Base-by-base conservation (phyloP, 2,329 filamentous ascomycete genomes). In the Paracorniculantispora psalliotae region DNA sequence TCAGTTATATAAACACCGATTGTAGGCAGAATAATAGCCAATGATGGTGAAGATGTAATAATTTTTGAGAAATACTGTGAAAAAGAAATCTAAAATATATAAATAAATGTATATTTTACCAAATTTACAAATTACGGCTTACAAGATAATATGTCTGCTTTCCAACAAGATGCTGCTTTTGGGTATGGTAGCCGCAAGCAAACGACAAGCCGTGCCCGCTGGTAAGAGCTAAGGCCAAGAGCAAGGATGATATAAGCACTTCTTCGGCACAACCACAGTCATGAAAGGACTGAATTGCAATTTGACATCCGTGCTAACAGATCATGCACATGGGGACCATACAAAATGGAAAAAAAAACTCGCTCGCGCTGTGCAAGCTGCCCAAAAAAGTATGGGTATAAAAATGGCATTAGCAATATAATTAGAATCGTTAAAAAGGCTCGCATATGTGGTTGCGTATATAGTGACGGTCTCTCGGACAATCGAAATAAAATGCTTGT, bases 191-290 rank as follows among this genome's bases (percentile, higher is more conserved):
- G 65, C 69, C 59, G 65, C 65, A 62, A 69, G 67, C 67, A 66
- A n/a, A 68, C 39, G n/a, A 25, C 52, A 19, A 46, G 39, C n/a
- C 47, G 51, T 50, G 52, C 46, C 52, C 28, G 33, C 59, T 56
- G 33, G 46, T 10, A 37, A 46, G 51, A 60, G 51, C 64, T 62
- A 58, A 43, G 43, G 35, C 41, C 41, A 49, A 54, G 50, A 59
- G 52, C 57, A 61, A 61, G 63, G 73, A 86, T 74, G 71, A 82
- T 94, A 81, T 96, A 84, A 94, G 92, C 92, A 96, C 91, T 91
- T 96, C 91, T 96, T 92, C 90, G 92, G 92, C 92, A 91, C 92
- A 94, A 92, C 86, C 83, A 81, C 86, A 92, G 90, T 88, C 90
- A 96, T 87, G 77, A 74, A 73, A 74, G 75, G 87, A 86, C 87